A percentile compares a stretch with the other conserved stretches of the same genome.
These are phyloP conservation scores for Withania somnifera DNA, from an alignment of 305 asterid species.

Conservation along the genomic window DNA sequence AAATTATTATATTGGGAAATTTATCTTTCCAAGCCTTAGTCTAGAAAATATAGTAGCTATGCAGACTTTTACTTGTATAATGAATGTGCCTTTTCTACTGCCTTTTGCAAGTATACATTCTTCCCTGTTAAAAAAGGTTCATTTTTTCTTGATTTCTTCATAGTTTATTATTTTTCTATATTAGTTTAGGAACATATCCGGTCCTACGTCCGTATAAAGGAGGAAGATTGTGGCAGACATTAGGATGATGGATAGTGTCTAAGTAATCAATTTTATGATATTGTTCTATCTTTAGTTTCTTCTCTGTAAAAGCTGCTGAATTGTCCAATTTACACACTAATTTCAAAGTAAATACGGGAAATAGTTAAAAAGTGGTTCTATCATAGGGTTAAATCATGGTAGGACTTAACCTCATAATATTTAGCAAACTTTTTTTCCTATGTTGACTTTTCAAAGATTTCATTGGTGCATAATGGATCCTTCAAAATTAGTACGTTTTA, in stretches of 20 bases:
- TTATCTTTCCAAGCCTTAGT: no score
- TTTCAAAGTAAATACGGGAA: not conserved
- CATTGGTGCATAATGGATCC: no score
- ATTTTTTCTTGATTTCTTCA: not conserved
- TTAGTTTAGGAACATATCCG: not conserved
- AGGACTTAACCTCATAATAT: not conserved
- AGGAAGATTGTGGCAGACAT: not conserved
- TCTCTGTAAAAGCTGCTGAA: not conserved
- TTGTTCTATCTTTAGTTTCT: not conserved
- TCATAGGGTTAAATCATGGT: not conserved
- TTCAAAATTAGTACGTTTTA: no score
- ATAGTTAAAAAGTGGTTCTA: not conserved
- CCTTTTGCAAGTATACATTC: conserved; percentile 38
- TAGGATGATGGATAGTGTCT: not conserved
- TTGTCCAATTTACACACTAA: not conserved
- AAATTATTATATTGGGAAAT: no score
- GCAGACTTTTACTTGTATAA: not conserved
- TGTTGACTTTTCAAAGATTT: no score
- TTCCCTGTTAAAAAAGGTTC: conserved; percentile 39
- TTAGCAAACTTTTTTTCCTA: not conserved
- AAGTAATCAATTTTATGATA: not conserved
- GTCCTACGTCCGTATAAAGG: not conserved
- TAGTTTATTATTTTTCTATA: not conserved
- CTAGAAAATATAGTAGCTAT: no score
- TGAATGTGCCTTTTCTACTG: conserved; percentile 15